These are phyloP conservation scores for Acacia melanoxylon DNA, from an alignment of 306 rosid genomes.

Conservation along the genomic window DNA sequence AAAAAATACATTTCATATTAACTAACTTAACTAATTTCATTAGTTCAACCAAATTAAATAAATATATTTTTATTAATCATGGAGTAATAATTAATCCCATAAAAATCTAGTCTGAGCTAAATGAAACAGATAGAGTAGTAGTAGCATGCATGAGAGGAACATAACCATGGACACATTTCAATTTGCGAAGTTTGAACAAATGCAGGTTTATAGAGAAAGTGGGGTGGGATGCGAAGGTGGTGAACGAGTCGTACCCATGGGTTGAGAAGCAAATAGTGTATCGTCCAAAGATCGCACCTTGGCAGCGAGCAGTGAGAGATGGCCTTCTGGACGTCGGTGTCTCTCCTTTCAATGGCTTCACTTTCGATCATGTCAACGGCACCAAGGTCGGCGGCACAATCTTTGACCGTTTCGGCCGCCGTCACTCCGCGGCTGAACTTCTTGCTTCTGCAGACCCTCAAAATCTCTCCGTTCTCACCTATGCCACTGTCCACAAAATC, in stretches of 20 bases:
- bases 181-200: background rate
- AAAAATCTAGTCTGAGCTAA: no score
- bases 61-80: no score
- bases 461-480: conserved; percentile 64
- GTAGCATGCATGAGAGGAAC: background rate
- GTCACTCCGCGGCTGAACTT: conserved; percentile 86
- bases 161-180: background rate
- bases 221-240: conserved; percentile 79
- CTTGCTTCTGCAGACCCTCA: conserved; percentile 65
- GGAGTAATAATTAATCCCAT: no score
- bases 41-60: no score
- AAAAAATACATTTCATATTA: no score
- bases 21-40: no score
- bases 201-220: conserved; percentile 73
- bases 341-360: conserved; percentile 90
- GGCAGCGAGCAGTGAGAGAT: conserved; percentile 70
- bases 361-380: conserved; percentile 85
- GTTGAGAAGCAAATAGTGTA: conserved; percentile 84
- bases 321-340: conserved; percentile 76
- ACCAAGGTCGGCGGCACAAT: conserved; percentile 97
- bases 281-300: conserved; percentile 57
- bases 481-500: conserved; percentile 83
- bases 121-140: no score
- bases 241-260: conserved; percentile 83
- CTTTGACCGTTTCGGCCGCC: conserved; percentile 76